phyloP scores from a whole-genome alignment of 192 early-diverging fungal genomes.

The Anaeromyces robustus region DNA sequence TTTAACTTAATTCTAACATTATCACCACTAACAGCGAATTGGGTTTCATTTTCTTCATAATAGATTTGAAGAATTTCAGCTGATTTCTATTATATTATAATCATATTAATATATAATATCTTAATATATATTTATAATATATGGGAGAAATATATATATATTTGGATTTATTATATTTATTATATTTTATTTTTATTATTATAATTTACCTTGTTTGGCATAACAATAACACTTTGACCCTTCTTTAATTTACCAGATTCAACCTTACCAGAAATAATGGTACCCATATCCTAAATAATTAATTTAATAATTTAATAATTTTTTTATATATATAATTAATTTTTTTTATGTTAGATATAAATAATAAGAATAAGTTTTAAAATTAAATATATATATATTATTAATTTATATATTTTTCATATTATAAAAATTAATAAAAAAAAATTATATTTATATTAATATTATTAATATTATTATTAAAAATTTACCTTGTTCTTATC shows the following conservation, averaged over 20 bases:
- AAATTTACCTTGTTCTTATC: constrained; percentile 70
- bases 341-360: no score
- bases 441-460: no score
- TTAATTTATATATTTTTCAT: no score
- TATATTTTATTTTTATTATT: background rate
- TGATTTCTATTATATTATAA: constrained; percentile 15
- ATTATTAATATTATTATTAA: background rate
- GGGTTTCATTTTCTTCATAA: constrained; percentile 70
- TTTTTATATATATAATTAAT: no score
- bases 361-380: no score
- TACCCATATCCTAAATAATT: constrained; percentile 98
- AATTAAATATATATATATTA: no score
- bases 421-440: no score
- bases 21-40: constrained; percentile 67
- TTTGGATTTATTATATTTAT: no score
- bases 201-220: constrained; percentile 73
- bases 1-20: constrained; percentile 81
- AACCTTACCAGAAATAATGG: constrained; percentile 86
- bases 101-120: no score
- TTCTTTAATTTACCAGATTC: constrained; percentile 84
- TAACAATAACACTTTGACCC: constrained; percentile 70
- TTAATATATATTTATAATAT: no score
- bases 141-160: no score
- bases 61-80: constrained; percentile 72
- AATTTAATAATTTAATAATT: no score